Percentiles rank a stretch among this genome's conserved stretches.
Conservation (phyloP, 352 stramenopile genomes). For the Globisporangium viniferum region DNA sequence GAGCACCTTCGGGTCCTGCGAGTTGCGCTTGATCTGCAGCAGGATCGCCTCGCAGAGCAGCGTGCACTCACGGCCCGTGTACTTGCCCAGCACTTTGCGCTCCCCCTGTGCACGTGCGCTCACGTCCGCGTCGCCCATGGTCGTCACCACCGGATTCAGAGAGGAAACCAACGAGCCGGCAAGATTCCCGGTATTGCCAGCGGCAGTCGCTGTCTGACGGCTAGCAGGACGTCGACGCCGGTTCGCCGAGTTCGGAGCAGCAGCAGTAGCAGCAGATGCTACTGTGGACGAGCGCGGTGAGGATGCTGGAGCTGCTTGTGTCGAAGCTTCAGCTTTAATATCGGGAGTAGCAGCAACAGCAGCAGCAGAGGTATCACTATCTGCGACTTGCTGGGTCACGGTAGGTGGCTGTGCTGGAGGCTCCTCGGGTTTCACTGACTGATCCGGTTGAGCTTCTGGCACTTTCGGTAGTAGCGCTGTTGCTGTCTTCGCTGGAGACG, state of each 20-base stretch:
- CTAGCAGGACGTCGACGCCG: constrained; percentile 6
- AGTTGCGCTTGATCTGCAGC: constrained; percentile 47
- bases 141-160: background rate
- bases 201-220: background rate
- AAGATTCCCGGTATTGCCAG: background rate
- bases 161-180: background rate
- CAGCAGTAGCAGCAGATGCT: background rate
- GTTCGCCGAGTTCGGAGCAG: constrained; percentile 2
- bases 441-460: background rate
- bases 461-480: background rate
- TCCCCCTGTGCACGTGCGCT: constrained; percentile 14
- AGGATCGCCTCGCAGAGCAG: constrained; percentile 57
- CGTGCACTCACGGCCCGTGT: constrained; percentile 47
- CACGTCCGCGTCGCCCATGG: constrained; percentile 20
- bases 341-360: background rate
- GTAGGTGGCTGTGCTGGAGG: background rate
- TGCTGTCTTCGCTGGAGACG: background rate
- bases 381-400: background rate
- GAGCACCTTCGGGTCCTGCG: constrained; percentile 35
- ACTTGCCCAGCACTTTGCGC: constrained; percentile 37
- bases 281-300: background rate
- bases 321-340: background rate
- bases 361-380: background rate
- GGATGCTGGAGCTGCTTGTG: background rate
- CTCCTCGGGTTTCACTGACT: background rate